Percentiles rank a stretch among this genome's conserved stretches.
Evolutionary conservation across 345 rosid genomes (phyloP).

Genomic region (Eucalyptus camaldulensis): DNA sequence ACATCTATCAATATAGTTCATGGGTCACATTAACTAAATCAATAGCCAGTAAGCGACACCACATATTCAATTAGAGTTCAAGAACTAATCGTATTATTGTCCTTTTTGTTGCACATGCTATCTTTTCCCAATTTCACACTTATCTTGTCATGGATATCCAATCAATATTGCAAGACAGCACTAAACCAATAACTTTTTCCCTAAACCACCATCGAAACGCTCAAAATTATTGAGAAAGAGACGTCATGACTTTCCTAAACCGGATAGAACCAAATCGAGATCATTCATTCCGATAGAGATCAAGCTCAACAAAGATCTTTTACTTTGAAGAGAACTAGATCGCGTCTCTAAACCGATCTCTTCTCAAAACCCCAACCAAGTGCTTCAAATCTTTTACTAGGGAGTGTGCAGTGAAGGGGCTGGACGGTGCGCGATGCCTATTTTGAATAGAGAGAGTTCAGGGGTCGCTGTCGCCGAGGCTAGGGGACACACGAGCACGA

Average conservation of each 20-base stretch:
- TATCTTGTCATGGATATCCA: background rate
- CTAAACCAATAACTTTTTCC: background rate
- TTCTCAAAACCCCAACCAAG: background rate
- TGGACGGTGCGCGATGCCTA: background rate
- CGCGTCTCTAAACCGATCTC: background rate
- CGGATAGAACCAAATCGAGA: background rate
- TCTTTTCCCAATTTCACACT: background rate
- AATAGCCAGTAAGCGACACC: accelerated
- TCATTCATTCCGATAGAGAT: background rate
- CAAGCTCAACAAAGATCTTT: background rate
- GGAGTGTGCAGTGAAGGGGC: background rate
- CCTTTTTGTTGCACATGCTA: background rate
- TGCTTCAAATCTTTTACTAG: background rate
- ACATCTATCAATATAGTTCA: background rate
- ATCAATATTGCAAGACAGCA: background rate
- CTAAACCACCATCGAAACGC: background rate
- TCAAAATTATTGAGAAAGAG: background rate
- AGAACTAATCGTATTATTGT: background rate
- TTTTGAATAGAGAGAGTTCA: background rate
- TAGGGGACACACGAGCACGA: background rate
- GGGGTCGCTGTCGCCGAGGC: background rate
- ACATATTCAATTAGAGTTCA: accelerated
- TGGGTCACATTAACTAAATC: accelerated
- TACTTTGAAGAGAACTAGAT: background rate
- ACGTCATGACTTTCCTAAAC: background rate